Conservation (phyloP, 2,329 filamentous ascomycete species). For the Albifimbria verrucaria region DNA sequence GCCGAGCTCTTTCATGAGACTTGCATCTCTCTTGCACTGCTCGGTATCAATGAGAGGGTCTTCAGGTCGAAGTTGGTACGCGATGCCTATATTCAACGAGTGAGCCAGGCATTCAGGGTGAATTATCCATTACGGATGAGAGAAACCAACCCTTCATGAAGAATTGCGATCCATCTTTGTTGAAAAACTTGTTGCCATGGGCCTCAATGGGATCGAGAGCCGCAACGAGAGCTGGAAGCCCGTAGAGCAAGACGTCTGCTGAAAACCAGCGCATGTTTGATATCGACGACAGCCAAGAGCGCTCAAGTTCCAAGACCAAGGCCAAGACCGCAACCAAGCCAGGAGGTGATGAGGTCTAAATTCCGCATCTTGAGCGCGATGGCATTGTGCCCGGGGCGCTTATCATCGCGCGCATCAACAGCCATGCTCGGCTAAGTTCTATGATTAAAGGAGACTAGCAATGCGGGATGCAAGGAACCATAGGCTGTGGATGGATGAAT, state of each 20-base stretch:
- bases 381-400: too few species aligned
- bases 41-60: constrained; percentile 74
- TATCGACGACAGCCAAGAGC: too few species aligned
- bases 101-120: too few species aligned
- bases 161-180: constrained; percentile 75
- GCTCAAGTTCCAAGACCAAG: too few species aligned
- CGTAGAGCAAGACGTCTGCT: constrained; percentile 29
- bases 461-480: too few species aligned
- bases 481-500: too few species aligned
- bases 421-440: too few species aligned
- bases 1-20: constrained; percentile 75
- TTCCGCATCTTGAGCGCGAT: too few species aligned
- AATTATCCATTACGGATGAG: background rate
- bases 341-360: too few species aligned
- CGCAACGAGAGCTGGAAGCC: constrained; percentile 27
- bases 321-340: too few species aligned
- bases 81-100: constrained; percentile 55
- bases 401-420: too few species aligned
- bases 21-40: constrained; percentile 74
- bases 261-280: constrained; percentile 35
- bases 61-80: constrained; percentile 61
- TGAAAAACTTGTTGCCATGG: constrained; percentile 83
- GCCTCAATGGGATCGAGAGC: constrained; percentile 48
- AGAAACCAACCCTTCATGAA: constrained; percentile 70
- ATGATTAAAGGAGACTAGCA: too few species aligned